phyloP scores from a whole-genome alignment of 2,329 filamentous ascomycete genomes.

The Colletotrichum cereale region DNA sequence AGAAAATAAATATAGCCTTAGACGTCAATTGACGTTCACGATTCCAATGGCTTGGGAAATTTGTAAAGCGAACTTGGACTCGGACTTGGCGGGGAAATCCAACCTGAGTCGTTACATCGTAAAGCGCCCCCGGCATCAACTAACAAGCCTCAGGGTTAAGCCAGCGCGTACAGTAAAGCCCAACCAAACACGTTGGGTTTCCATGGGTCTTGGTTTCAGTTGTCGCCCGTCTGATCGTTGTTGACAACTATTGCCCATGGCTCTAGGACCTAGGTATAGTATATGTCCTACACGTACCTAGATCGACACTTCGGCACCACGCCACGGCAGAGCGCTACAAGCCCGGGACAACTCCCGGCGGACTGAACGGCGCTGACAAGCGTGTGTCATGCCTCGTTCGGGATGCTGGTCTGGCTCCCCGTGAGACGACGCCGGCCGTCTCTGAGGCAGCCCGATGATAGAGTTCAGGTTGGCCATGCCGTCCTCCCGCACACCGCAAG shows the following conservation, averaged over 20 bases:
- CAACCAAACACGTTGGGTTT: constrained; percentile 13
- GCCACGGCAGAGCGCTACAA: constrained; percentile 18
- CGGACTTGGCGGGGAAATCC: constrained; percentile 14
- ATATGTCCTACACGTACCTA: too few species aligned
- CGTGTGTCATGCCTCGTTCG: constrained; percentile 14
- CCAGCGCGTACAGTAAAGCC: constrained; percentile 20
- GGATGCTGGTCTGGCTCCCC: constrained; percentile 9
- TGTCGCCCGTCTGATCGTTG: constrained; percentile 9
- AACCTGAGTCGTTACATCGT: constrained; percentile 21
- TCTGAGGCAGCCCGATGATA: constrained; percentile 7
- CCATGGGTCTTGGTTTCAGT: constrained; percentile 27
- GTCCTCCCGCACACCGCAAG: constrained; percentile 12
- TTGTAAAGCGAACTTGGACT: constrained; percentile 10
- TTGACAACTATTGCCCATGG: constrained; percentile 31
- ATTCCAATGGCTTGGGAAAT: constrained; percentile 10
- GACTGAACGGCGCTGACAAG: constrained; percentile 6
- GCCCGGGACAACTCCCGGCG: constrained; percentile 27
- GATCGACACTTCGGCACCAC: constrained; percentile 25
- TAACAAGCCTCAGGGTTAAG: constrained; percentile 8
- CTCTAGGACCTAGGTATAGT: too few species aligned
- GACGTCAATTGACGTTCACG: constrained; percentile 18
- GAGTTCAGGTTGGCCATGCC: constrained; percentile 22
- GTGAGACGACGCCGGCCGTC: constrained; percentile 15
- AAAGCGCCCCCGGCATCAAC: not conserved
- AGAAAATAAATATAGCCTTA: too few species aligned